These are phyloP conservation scores for Alternaria atra DNA, from an alignment of 2,329 filamentous ascomycete genomes.

Conservation along the genomic window DNA sequence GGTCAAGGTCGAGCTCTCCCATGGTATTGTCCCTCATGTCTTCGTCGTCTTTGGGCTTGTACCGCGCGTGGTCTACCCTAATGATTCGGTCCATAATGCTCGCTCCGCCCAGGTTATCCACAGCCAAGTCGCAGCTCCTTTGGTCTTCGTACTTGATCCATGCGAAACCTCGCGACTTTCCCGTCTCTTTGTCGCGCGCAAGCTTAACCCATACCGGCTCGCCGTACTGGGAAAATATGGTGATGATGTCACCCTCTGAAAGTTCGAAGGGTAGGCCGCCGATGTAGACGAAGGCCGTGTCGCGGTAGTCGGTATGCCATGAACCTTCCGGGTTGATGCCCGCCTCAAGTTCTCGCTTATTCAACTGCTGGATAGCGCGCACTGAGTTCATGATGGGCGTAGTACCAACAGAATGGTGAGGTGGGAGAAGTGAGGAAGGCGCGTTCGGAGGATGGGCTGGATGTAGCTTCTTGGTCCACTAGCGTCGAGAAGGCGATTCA, in stretches of 20 bases:
- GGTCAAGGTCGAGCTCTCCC: constrained; percentile 55
- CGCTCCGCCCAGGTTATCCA: constrained; percentile 92
- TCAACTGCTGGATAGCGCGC: constrained; percentile 88
- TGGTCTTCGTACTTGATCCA: constrained; percentile 99
- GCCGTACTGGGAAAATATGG: constrained; percentile 96
- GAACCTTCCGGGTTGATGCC: constrained; percentile 86
- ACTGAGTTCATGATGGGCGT: constrained; percentile 85
- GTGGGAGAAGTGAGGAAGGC: constrained; percentile 16
- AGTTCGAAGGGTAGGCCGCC: constrained; percentile 92
- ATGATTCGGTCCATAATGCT: constrained; percentile 81
- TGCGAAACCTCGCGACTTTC: constrained; percentile 92
- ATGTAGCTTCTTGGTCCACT: neutral
- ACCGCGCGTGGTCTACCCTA: constrained; percentile 90
- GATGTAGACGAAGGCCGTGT: constrained; percentile 96
- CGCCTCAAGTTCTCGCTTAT: constrained; percentile 92
- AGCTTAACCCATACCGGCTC: constrained; percentile 94
- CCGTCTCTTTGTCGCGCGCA: constrained; percentile 92
- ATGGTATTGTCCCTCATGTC: constrained; percentile 70
- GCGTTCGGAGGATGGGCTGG: constrained; percentile 1
- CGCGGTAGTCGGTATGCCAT: constrained; percentile 97
- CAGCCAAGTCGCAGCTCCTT: constrained; percentile 91
- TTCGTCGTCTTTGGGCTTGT: constrained; percentile 83
- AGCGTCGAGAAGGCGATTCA: neutral
- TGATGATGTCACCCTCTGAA: constrained; percentile 93
- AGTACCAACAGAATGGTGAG: neutral